Evolutionary conservation across 2,329 filamentous ascomycete species (phyloP), one percentile per base, ranked within the genome.

Genomic region (Aspergillus sp.): DNA sequence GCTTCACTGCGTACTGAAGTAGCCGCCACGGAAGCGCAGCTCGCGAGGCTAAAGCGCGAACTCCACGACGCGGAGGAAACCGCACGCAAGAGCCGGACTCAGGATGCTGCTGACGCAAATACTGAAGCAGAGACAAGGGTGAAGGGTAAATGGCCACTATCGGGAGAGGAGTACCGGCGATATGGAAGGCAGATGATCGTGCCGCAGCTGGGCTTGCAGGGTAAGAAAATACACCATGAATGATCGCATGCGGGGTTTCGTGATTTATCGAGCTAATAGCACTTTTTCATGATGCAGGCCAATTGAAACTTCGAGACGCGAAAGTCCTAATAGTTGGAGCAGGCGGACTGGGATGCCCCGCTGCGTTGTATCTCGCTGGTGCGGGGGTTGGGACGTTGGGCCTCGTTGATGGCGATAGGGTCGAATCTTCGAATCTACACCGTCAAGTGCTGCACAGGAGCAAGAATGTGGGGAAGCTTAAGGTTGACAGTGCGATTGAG

Each of bases 131-230:
- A 52, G 6, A 31, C 33, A 6, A 47, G 3, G 9, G 27, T 11
- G 9, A 31, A 25, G 23, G 63, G 57, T 23, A 84, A 78, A 62
- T 93, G 90, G 88, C 90, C 90, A 0, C 79, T 96, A 2, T 74
- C 77, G 4, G 77, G 81, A 15, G 84, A 89, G 5, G 92, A 97
- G 66, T 96, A 96, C 72, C 85, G 86, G 63, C 84, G 93, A 60
- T 98, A 98, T 77, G 92, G 91, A 7, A 83, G 93, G 40, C 93
- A 97, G 76, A 87, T 98, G 79, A 93, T 98, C 63, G 85, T 97
- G 59, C 89, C 91, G 0, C 85, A 89, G 57, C 81, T 97, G 60
- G 92, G 93, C 0, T 79, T 96, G 1, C 80, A 87, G 73, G 91
- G 90, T 90, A 49, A 60, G 73, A 14, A 31, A 9, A 11, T 11